Percentiles rank a stretch among this genome's conserved stretches.
phyloP scores from a whole-genome alignment of 306 rosid species.

The Prunus davidiana region DNA sequence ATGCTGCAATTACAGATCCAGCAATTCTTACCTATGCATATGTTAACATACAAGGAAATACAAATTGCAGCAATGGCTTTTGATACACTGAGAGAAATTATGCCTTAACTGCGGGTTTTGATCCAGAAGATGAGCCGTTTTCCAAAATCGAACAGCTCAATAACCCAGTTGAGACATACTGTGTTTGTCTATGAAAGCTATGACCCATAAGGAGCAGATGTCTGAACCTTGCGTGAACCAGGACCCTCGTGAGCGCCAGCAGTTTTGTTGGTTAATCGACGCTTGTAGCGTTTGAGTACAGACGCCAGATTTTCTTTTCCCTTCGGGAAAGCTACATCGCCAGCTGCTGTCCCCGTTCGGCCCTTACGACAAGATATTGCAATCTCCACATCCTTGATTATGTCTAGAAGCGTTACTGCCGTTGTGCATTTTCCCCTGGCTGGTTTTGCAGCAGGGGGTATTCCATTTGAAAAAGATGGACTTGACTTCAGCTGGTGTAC shows the following conservation, averaged over 20 bases:
- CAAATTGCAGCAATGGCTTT: conserved; percentile 40
- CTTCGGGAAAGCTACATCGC: conserved; percentile 94
- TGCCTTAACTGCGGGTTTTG: conserved; percentile 13
- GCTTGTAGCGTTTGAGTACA: conserved; percentile 92
- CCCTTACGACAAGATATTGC: conserved; percentile 82
- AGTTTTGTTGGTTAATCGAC: conserved; percentile 65
- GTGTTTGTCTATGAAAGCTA: conserved; percentile 25
- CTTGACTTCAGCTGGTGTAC: conserved; percentile 60
- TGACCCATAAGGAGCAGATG: conserved; percentile 44
- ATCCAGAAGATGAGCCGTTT: conserved; percentile 37
- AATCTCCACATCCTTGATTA: conserved; percentile 79
- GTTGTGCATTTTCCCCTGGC: conserved; percentile 83
- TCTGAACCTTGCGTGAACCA: conserved; percentile 45
- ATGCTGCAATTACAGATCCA: conserved; percentile 52
- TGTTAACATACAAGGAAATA: conserved; percentile 50
- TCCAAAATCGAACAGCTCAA: conserved; percentile 38
- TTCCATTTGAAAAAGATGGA: conserved; percentile 67
- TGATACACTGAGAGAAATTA: conserved; percentile 37
- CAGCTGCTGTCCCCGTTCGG: conserved; percentile 91
- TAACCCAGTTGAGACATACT: not conserved
- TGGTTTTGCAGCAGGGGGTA: conserved; percentile 80
- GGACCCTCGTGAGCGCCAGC: conserved; percentile 42
- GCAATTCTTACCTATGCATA: conserved; percentile 46
- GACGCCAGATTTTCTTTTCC: conserved; percentile 88
- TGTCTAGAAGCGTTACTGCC: conserved; percentile 51